Evolutionary conservation across 169 alveolate genomes (phyloP).

Genomic region (Plasmodium malariae): DNA sequence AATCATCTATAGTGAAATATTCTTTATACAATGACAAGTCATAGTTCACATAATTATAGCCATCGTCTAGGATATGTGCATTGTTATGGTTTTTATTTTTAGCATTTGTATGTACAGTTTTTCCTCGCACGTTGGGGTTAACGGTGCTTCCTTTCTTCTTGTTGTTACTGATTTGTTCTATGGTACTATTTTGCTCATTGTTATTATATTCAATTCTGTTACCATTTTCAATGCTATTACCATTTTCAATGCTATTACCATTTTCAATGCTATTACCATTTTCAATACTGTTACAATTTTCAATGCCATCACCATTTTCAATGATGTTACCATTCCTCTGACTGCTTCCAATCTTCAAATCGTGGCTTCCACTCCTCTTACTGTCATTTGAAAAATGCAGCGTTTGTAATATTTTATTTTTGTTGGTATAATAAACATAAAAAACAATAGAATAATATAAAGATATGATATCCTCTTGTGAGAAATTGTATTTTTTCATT

Average conservation of each 20-base stretch:
- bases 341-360: no score
- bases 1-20: slow-evolving; percentile 62
- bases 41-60: slow-evolving; percentile 9
- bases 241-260: not conserved
- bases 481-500: slow-evolving; percentile 18
- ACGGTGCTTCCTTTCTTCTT: not conserved
- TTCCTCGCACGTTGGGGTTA: no score
- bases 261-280: not conserved
- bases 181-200: not conserved
- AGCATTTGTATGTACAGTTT: not conserved
- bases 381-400: slow-evolving; percentile 13
- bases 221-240: not conserved
- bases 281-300: not conserved
- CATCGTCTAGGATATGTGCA: not conserved
- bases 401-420: slow-evolving; percentile 56
- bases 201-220: not conserved
- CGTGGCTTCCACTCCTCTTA: no score
- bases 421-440: slow-evolving; percentile 61
- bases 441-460: slow-evolving; percentile 69
- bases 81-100: not conserved
- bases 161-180: not conserved
- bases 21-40: slow-evolving; percentile 39
- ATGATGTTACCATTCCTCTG: not conserved
- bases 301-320: not conserved
- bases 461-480: slow-evolving; percentile 25